Evolutionary conservation across 2,329 filamentous ascomycete genomes (phyloP).

Genomic region (Kalmusia sp.): DNA sequence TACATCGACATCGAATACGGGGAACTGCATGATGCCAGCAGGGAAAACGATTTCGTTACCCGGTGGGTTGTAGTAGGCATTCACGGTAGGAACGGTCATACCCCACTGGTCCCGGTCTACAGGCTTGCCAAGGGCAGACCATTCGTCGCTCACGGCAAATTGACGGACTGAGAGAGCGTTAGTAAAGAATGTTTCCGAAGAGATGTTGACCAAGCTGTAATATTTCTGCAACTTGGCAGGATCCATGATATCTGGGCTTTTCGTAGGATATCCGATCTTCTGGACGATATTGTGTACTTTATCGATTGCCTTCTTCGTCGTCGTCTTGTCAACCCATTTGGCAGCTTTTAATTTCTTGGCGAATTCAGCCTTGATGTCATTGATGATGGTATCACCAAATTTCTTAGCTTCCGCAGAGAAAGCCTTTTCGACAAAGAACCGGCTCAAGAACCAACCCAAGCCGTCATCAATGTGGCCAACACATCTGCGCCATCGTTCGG

Average conservation of each 20-base stretch:
- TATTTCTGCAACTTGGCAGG: constrained; percentile 61
- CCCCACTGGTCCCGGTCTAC: constrained; percentile 64
- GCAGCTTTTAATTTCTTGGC: constrained; percentile 62
- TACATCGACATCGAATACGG: constrained; percentile 66
- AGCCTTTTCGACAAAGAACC: constrained; percentile 70
- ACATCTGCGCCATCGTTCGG: constrained; percentile 71
- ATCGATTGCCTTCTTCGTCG: constrained; percentile 63
- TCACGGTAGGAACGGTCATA: constrained; percentile 62
- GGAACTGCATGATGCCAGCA: constrained; percentile 70
- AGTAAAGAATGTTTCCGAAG: constrained; percentile 55
- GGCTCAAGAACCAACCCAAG: constrained; percentile 70
- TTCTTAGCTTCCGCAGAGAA: constrained; percentile 69
- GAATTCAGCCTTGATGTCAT: constrained; percentile 70
- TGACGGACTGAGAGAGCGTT: constrained; percentile 60
- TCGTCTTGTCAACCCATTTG: constrained; percentile 67
- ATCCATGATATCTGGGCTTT: constrained; percentile 64
- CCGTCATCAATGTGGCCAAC: constrained; percentile 61
- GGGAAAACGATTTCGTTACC: constrained; percentile 71
- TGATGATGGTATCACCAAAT: constrained; percentile 70
- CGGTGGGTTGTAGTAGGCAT: constrained; percentile 67
- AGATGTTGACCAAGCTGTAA: constrained; percentile 61
- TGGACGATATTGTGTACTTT: constrained; percentile 70
- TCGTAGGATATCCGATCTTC: constrained; percentile 70
- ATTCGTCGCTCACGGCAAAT: constrained; percentile 56
- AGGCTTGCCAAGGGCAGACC: constrained; percentile 64